These are phyloP conservation scores for Aphanomyces astaci DNA, from an alignment of 352 stramenopile species.

Conservation along the genomic window DNA sequence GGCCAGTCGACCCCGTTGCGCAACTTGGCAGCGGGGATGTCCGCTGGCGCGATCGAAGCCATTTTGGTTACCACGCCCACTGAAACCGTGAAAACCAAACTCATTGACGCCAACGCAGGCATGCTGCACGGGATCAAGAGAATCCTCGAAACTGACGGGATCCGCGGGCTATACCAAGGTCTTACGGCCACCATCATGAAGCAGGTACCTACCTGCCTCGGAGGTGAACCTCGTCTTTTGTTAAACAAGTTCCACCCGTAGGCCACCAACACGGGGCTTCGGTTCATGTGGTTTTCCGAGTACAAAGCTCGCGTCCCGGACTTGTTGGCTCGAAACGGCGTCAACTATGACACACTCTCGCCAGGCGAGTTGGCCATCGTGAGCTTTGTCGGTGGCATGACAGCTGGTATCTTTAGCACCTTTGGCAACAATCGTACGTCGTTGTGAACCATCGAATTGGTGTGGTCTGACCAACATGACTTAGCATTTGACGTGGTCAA, in stretches of 20 bases:
- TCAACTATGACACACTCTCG: slow-evolving; percentile 75
- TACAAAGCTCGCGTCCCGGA: slow-evolving; percentile 80
- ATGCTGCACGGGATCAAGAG: slow-evolving; percentile 86
- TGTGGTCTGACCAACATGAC: slow-evolving; percentile 23
- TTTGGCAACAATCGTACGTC: slow-evolving; percentile 94
- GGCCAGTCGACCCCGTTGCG: slow-evolving; percentile 85
- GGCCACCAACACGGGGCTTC: slow-evolving; percentile 92
- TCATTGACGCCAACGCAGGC: slow-evolving; percentile 93
- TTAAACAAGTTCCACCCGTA: slow-evolving; percentile 24
- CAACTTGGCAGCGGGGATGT: slow-evolving; percentile 90
- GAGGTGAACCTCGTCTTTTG: slow-evolving; percentile 10
- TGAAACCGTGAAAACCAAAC: slow-evolving; percentile 97
- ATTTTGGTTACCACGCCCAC: slow-evolving; percentile 93
- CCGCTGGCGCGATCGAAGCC: slow-evolving; percentile 86
- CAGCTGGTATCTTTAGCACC: slow-evolving; percentile 93
- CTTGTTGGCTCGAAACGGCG: slow-evolving; percentile 37
- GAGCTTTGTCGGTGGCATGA: slow-evolving; percentile 93
- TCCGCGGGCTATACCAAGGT: slow-evolving; percentile 89
- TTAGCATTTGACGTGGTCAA: slow-evolving; percentile 79
- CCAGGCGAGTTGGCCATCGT: slow-evolving; percentile 65
- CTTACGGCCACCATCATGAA: slow-evolving; percentile 92
- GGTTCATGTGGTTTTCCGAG: slow-evolving; percentile 97
- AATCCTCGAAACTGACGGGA: slow-evolving; percentile 88
- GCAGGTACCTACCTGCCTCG: slow-evolving; percentile 44
- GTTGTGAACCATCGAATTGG: slow-evolving; percentile 16